Evolutionary conservation across 306 rosid species (phyloP).

Genomic region (Dalbergia cochinchinensis): DNA sequence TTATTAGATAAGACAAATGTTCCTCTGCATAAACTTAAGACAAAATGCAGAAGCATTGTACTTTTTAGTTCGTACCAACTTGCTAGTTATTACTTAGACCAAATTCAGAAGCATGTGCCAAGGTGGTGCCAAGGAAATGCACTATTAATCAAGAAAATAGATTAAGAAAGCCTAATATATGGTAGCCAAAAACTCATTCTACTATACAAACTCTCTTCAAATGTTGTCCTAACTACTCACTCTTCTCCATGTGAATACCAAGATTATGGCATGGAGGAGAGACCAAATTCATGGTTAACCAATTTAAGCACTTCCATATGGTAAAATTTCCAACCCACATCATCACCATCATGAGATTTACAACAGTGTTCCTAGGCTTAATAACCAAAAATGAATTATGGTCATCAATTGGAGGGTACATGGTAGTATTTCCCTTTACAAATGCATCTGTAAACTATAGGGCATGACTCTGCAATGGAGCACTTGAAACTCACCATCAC

Average conservation of each 20-base stretch:
- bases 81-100: not conserved
- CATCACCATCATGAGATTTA: constrained; percentile 19
- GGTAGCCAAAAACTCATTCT: constrained; percentile 11
- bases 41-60: not conserved
- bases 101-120: not conserved
- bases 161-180: not conserved
- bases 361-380: constrained; percentile 38
- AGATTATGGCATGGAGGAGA: too few species aligned
- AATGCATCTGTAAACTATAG: constrained; percentile 82
- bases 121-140: not conserved
- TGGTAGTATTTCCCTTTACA: constrained; percentile 94
- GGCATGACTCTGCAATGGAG: constrained; percentile 84
- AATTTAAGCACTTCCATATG: constrained; percentile 37
- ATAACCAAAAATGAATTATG: not conserved
- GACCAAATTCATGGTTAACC: not conserved
- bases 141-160: not conserved
- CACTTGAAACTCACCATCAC: constrained; percentile 94
- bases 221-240: constrained; percentile 2
- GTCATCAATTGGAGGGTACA: constrained; percentile 78
- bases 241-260: not conserved
- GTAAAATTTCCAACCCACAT: not conserved
- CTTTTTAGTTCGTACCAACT: not conserved
- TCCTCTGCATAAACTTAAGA: not conserved
- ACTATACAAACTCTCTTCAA: constrained; percentile 22
- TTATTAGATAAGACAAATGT: too few species aligned